Conservation (phyloP, 768 basidiomycete genomes). For the Lenzites betulinus region DNA sequence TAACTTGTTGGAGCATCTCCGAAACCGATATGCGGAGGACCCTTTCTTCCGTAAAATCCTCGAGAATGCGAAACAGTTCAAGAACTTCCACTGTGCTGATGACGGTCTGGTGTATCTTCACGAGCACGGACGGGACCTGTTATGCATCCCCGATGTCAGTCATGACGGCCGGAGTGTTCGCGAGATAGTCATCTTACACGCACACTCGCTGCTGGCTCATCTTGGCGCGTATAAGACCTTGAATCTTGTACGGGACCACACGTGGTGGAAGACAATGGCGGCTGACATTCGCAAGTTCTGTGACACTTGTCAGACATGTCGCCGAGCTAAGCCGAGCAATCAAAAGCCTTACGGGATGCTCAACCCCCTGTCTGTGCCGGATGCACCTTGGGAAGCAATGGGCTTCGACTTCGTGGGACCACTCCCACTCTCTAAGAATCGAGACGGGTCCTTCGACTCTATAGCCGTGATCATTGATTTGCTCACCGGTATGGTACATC, state of each 20-base stretch:
- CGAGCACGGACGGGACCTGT: background rate
- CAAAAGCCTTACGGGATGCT: slow-evolving; percentile 27
- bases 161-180: slow-evolving; percentile 20
- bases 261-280: slow-evolving; percentile 38
- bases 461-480: too few species aligned
- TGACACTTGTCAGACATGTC: slow-evolving; percentile 18
- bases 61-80: slow-evolving; percentile 22
- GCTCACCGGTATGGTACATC: slow-evolving; percentile 26
- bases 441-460: slow-evolving; percentile 27
- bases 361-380: slow-evolving; percentile 23
- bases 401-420: slow-evolving; percentile 33
- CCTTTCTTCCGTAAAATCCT: slow-evolving; percentile 33
- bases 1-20: slow-evolving; percentile 14
- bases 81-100: slow-evolving; percentile 26
- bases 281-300: slow-evolving; percentile 32
- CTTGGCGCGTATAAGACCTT: slow-evolving; percentile 38
- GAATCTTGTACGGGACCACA: slow-evolving; percentile 31
- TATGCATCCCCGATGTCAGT: slow-evolving; percentile 30
- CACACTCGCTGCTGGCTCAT: slow-evolving; percentile 42
- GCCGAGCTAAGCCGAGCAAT: slow-evolving; percentile 16
- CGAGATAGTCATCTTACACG: slow-evolving; percentile 38
- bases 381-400: slow-evolving; percentile 27
- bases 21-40: slow-evolving; percentile 31
- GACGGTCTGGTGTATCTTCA: slow-evolving; percentile 29
- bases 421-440: slow-evolving; percentile 26